Conservation (phyloP, 768 basidiomycete species). For the Lactifluus rugatus region DNA sequence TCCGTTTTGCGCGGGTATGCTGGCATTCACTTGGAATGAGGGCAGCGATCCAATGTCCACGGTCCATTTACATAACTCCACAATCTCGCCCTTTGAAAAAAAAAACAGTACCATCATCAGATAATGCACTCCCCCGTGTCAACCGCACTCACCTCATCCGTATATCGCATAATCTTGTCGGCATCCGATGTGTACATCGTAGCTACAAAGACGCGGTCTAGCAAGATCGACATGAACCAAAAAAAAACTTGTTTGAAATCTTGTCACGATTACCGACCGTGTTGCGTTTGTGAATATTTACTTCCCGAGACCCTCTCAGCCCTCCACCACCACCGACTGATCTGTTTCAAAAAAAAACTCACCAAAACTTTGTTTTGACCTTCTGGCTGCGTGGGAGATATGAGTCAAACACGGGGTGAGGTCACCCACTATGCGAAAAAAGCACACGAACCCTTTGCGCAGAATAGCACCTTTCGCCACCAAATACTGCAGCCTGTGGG, state of each 20-base stretch:
- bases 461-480: conserved; percentile 82
- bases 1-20: conserved; percentile 43
- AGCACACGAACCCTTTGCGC: conserved; percentile 61
- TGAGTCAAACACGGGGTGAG: conserved; percentile 20
- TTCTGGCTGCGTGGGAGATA: conserved; percentile 50
- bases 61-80: conserved; percentile 78
- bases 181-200: conserved; percentile 68
- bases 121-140: neutral
- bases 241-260: conserved; percentile 5
- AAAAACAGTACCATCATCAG: neutral
- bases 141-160: conserved; percentile 50
- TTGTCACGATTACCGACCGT: conserved; percentile 33
- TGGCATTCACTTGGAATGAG: conserved; percentile 64
- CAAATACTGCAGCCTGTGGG: conserved; percentile 71
- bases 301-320: conserved; percentile 28
- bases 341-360: conserved; percentile 27
- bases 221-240: neutral
- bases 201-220: conserved; percentile 76
- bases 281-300: conserved; percentile 56
- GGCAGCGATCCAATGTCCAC: conserved; percentile 73
- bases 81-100: conserved; percentile 61
- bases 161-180: conserved; percentile 73
- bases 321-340: neutral
- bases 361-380: conserved; percentile 78
- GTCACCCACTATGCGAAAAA: too few species aligned